Evolutionary conservation across 352 stramenopile genomes (phyloP), one percentile per base, ranked within the genome.

Genomic region (Phytophthora syringae): DNA sequence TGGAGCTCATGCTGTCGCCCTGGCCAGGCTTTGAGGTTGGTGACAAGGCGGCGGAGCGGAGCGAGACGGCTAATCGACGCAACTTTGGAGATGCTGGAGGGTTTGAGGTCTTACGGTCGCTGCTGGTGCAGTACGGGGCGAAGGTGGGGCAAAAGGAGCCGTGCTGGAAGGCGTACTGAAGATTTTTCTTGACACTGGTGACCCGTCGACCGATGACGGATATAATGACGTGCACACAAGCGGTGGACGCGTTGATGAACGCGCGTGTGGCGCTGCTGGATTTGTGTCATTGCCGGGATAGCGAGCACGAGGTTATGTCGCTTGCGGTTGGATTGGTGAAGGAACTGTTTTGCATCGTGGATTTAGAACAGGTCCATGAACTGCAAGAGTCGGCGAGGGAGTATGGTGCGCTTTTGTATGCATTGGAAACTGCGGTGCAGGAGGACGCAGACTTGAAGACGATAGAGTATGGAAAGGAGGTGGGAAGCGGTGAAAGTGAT

Each of bases 331-430:
- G 90, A 42, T 59, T 95, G 37, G 80, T 95, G 18, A 84, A 85
- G 36, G 87, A 94, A 52, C 60, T 95, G 0, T 95, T 94, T 56
- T 71, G 79, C 15, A 76, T 84, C 36, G 84, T 88, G 40, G 81
- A 92, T 59, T 51, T 93, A 12, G 76, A 90, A 37, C 84, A 94
- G 51, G 82, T 93, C 7, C 84, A 92, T 34, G 78, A 92, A 16
- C 45, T 95, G 9, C 87, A 95, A 60, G 87, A 95, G 42, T 81
- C 85, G 2, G 87, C 85, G 32, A 64, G 87, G 45, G 85, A 94
- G 37, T 92, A 90, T 51, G 87, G 87, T 15, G 84, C 84, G 5
- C 50, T 95, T 13, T 56, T 95, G 40, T 93, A 93, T 50, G 81
- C 83, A 27, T 61, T 95, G 10, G 72, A 72, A 24, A 75, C 57